Conservation (phyloP, 208 protist species). For the Leishmania aethiopica region DNA sequence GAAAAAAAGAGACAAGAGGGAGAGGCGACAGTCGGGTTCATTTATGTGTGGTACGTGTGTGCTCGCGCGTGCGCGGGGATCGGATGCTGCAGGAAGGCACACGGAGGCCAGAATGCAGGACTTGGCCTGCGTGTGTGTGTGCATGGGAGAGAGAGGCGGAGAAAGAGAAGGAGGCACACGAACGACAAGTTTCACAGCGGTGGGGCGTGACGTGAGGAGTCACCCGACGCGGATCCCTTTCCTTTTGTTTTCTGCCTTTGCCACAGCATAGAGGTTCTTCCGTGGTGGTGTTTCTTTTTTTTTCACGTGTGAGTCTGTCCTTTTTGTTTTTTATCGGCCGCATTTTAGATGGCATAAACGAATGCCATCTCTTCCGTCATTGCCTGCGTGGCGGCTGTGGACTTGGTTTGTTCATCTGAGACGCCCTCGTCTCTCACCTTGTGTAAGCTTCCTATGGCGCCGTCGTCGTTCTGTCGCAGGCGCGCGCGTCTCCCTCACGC, state of each 20-base stretch:
- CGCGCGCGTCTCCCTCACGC: background rate
- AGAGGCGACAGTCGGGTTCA: background rate
- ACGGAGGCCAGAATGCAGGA: background rate
- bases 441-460: background rate
- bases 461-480: background rate
- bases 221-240: background rate
- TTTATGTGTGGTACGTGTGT: background rate
- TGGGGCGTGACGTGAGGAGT: background rate
- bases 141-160: background rate
- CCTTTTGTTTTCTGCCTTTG: slow-evolving; percentile 19
- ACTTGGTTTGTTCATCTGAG: background rate
- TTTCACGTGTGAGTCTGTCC: background rate
- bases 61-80: background rate
- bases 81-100: background rate
- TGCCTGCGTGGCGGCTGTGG: background rate
- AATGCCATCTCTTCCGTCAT: background rate
- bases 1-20: background rate
- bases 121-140: background rate
- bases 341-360: background rate
- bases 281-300: slow-evolving; percentile 15
- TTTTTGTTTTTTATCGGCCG: slow-evolving; percentile 4
- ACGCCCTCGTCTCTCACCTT: background rate
- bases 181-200: background rate
- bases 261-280: slow-evolving; percentile 2
- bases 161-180: background rate